Percentiles rank a stretch among this genome's conserved stretches.
Evolutionary conservation across 768 basidiomycete species (phyloP).

Genomic region (Leucosporidium creatinivorum): DNA sequence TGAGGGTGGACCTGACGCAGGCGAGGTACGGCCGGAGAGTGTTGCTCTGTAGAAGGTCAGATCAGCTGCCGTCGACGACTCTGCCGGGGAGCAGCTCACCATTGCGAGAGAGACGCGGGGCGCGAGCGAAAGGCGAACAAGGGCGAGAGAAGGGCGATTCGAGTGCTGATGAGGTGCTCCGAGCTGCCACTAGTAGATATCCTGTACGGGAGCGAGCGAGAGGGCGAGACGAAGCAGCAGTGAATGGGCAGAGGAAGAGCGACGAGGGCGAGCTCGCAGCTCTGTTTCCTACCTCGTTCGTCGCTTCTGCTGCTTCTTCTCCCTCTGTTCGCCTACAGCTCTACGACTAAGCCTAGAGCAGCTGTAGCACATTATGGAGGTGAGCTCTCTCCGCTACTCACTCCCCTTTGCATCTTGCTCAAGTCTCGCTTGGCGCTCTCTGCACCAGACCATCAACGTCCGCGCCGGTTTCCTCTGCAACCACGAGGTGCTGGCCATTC

Average conservation of each 20-base stretch:
- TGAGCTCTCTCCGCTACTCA: background rate
- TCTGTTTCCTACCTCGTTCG: no score
- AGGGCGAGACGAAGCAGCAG: no score
- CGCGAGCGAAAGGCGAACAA: background rate
- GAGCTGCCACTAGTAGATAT: background rate
- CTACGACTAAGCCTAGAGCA: no score
- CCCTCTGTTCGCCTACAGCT: no score
- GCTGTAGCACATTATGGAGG: conserved; percentile 4
- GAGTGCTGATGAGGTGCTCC: background rate
- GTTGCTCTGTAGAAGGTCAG: conserved; percentile 62
- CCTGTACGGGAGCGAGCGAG: no score
- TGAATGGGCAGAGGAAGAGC: no score
- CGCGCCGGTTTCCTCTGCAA: conserved; percentile 80
- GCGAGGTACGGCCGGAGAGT: conserved; percentile 90
- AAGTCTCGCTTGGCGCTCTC: background rate
- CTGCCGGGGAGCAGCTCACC: background rate
- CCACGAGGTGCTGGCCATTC: conserved; percentile 70
- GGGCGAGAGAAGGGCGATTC: background rate
- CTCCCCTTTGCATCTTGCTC: background rate
- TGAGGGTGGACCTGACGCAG: conserved; percentile 89
- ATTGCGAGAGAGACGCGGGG: background rate
- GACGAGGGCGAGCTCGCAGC: no score
- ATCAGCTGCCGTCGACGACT: background rate
- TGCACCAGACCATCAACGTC: conserved; percentile 56
- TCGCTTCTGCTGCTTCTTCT: no score